A percentile compares a stretch with the other conserved stretches of the same genome.
Conservation (phyloP, 345 rosid genomes). For the Trapa incisa region DNA sequence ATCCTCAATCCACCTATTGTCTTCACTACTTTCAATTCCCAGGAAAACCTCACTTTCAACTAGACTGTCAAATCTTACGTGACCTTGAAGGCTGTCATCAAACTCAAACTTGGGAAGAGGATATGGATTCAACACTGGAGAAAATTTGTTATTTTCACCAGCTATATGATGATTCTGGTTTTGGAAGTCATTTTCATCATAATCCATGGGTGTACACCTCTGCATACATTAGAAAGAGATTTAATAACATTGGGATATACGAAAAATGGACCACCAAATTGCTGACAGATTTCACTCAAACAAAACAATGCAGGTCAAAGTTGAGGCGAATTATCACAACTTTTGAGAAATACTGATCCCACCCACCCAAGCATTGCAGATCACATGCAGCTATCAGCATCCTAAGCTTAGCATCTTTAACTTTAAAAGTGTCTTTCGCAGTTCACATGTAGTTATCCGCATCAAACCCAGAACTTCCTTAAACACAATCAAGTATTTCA, state of each 20-base stretch:
- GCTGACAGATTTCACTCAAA: neutral
- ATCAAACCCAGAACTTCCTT: no score
- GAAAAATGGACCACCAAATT: no score
- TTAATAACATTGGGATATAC: neutral
- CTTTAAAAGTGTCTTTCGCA: no score
- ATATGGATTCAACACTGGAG: constrained; percentile 22
- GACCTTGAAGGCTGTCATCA: constrained; percentile 60
- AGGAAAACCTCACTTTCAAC: constrained; percentile 35
- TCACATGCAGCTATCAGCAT: neutral
- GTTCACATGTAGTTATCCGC: no score
- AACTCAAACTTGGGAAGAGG: constrained; percentile 71
- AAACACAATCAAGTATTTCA: neutral
- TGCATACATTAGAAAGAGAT: constrained; percentile 1
- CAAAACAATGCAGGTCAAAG: neutral
- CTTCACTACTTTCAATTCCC: constrained; percentile 49
- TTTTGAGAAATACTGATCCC: neutral
- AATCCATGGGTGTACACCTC: constrained; percentile 93
- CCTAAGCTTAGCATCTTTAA: no score
- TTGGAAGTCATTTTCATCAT: constrained; percentile 95
- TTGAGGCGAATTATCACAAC: neutral
- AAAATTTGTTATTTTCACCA: constrained; percentile 48
- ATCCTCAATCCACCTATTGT: constrained; percentile 92
- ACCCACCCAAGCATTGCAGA: neutral
- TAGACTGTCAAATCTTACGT: constrained; percentile 27
- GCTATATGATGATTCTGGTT: constrained; percentile 84